Evolutionary conservation across 768 basidiomycete species (phyloP).

Genomic region (Sutorius australiensis): DNA sequence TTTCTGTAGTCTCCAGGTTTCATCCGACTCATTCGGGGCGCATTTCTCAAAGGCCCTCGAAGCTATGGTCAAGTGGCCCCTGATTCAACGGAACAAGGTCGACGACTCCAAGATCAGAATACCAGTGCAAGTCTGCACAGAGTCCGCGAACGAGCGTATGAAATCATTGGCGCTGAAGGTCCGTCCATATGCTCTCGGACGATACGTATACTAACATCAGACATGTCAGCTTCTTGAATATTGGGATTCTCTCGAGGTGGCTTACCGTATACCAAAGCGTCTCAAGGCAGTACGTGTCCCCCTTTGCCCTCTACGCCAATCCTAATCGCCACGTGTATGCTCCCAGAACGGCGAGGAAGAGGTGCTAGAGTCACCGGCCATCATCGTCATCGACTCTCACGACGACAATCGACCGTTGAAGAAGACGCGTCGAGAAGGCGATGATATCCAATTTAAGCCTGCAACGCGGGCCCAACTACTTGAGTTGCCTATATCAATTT

Average conservation of each 20-base stretch:
- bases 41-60: slow-evolving; percentile 48
- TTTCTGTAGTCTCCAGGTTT: not conserved
- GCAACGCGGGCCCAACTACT: not conserved
- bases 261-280: slow-evolving; percentile 84
- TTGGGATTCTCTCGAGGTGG: slow-evolving; percentile 76
- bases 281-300: slow-evolving; percentile 36
- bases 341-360: slow-evolving; percentile 34
- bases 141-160: slow-evolving; percentile 54
- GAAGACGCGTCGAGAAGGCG: slow-evolving; percentile 30
- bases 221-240: slow-evolving; percentile 61
- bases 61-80: slow-evolving; percentile 73
- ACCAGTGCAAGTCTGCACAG: slow-evolving; percentile 53
- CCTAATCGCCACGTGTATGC: slow-evolving; percentile 1
- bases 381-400: slow-evolving; percentile 20
- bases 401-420: slow-evolving; percentile 32
- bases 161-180: slow-evolving; percentile 64
- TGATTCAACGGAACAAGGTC: slow-evolving; percentile 86
- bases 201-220: not conserved
- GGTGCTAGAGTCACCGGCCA: slow-evolving; percentile 9
- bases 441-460: slow-evolving; percentile 21
- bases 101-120: slow-evolving; percentile 74
- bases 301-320: not conserved
- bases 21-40: not conserved
- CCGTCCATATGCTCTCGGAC: slow-evolving; percentile 7
- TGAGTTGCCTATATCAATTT: not conserved